Evolutionary conservation across 768 basidiomycete genomes (phyloP), one percentile per base, ranked within the genome.

Genomic region (Lentinula edodes): DNA sequence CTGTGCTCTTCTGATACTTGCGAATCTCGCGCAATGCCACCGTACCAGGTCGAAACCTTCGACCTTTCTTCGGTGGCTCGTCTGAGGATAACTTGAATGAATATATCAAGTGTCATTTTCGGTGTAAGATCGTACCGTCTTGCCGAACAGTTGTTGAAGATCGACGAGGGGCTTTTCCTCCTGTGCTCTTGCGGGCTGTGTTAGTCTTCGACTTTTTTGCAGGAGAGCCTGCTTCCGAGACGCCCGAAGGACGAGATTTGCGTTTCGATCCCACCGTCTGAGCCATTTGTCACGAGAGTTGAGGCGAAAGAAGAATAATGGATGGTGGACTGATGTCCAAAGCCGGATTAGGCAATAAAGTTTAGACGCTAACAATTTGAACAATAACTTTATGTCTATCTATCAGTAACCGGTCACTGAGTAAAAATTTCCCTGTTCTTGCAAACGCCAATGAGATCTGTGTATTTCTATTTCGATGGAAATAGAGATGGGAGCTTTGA

Each of bases 1-100:
- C 94, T 6, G 95, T 97, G 67, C 87, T 90, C 72, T 91, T 93
- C 72, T 98, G 95, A 73, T 97, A 98, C 71, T 90, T 92, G 67
- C 95, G 83, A 56, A 98, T 96, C 76, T 98, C 95, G 48, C 90
- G 84, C 64, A 98, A 76, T 38, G 95, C 95, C 61, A 91, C 85
- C 3, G 93, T 95, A 8, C 95, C 95, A 0, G 95, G 95, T 63
- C 93, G 83, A 75, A 83, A 98, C n/a, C 95, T 81, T 68, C 75
- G 80, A 69, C 78, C 84, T 82, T 79, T 77, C 75, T 67, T 70
- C 58, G 61, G 63, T 53, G 67, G 72, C 51, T 70, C 70, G 32
- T 66, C 68, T 51, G 65, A 28, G 62, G 62, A 28, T 67, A 63
- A n/a, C 63, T 20, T 67, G 51, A 65, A 73, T 71, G 52, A 39